phyloP scores from a whole-genome alignment of 371 early-diverging fungal species.

The Mortierella sp. region DNA sequence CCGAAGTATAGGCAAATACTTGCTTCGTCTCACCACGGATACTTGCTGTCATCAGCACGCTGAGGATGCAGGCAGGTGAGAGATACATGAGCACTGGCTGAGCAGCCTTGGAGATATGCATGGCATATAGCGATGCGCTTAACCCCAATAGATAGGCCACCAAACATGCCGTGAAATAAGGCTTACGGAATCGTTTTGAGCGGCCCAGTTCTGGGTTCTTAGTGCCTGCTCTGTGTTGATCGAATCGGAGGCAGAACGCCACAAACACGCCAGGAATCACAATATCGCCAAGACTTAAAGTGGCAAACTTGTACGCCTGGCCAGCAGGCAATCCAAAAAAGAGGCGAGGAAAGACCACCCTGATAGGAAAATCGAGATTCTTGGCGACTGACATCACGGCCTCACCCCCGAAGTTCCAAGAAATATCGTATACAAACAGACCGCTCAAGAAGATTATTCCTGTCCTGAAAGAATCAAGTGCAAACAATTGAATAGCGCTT shows the following conservation, averaged over 20 bases:
- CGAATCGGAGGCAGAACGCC: conserved; percentile 90
- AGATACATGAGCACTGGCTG: conserved; percentile 96
- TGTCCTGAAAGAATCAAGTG: conserved; percentile 93
- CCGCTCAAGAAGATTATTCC: conserved; percentile 91
- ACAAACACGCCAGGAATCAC: conserved; percentile 97
- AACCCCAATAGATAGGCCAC: conserved; percentile 91
- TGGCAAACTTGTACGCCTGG: conserved; percentile 73
- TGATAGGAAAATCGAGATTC: conserved; percentile 94
- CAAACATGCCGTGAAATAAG: conserved; percentile 89
- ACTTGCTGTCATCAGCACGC: conserved; percentile 81
- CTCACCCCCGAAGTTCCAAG: conserved; percentile 96
- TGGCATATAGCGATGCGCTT: conserved; percentile 86
- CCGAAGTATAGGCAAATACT: conserved; percentile 81
- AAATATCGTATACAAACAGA: conserved; percentile 94
- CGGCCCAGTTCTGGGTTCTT: conserved; percentile 55
- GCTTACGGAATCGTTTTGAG: conserved; percentile 77
- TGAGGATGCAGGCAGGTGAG: conserved; percentile 93
- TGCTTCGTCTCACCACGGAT: conserved; percentile 84
- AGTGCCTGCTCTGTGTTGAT: conserved; percentile 67
- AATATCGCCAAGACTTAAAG: conserved; percentile 98
- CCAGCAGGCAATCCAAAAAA: conserved; percentile 65
- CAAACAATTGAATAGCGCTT: conserved; percentile 86
- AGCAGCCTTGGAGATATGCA: conserved; percentile 92
- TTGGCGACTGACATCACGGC: conserved; percentile 96
- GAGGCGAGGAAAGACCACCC: conserved; percentile 89